These are phyloP conservation scores for Gleditsia sinensis DNA, from an alignment of 306 rosid genomes.

Conservation along the genomic window DNA sequence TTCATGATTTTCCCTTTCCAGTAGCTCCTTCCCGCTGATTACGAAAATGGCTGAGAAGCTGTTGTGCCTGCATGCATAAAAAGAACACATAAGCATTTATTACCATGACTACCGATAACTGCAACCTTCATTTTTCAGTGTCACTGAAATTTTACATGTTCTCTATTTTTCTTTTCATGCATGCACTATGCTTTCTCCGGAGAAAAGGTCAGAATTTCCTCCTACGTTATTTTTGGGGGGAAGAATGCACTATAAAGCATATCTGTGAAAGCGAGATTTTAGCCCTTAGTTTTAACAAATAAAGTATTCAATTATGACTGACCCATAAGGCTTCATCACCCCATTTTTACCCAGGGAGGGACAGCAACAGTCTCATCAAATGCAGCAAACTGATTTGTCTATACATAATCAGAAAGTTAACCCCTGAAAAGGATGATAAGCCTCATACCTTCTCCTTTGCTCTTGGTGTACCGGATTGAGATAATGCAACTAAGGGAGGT, in stretches of 20 bases:
- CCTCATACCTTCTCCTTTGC: slow-evolving; percentile 89
- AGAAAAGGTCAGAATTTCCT: not conserved
- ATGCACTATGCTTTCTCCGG: not conserved
- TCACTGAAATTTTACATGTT: not conserved
- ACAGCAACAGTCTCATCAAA: not conserved
- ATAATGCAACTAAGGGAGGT: slow-evolving; percentile 91
- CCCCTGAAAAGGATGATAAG: slow-evolving; percentile 16
- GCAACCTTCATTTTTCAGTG: not conserved
- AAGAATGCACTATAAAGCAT: not conserved
- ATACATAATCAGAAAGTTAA: not conserved
- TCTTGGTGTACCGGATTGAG: slow-evolving; percentile 87
- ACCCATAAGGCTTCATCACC: not conserved
- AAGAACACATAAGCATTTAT: slow-evolving; percentile 22
- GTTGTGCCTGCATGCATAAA: slow-evolving; percentile 81
- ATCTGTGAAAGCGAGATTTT: slow-evolving; percentile 12
- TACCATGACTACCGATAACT: not conserved
- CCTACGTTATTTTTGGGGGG: not conserved
- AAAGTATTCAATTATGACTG: slow-evolving; percentile 1
- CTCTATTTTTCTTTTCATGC: not conserved
- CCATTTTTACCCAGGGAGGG: not conserved
- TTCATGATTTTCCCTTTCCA: slow-evolving; percentile 73
- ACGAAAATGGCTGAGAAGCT: slow-evolving; percentile 92
- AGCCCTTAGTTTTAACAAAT: slow-evolving; percentile 25
- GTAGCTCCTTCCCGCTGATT: slow-evolving; percentile 75
- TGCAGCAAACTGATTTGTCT: slow-evolving; percentile 4